Evolutionary conservation across 495 filamentous ascomycete genomes (phyloP).

Genomic region (Letharia lupina): DNA sequence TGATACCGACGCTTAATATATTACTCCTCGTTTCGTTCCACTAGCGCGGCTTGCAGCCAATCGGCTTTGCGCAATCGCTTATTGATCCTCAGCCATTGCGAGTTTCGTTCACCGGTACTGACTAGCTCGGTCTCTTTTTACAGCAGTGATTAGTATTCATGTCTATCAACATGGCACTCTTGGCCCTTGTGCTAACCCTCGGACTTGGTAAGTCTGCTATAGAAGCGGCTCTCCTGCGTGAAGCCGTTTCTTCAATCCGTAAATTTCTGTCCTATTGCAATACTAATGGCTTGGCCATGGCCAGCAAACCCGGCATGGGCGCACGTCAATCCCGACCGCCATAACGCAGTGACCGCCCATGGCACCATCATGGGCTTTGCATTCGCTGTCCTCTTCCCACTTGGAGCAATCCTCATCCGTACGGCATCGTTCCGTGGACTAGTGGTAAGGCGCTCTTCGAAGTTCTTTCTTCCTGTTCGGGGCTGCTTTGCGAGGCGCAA

Average conservation of each 20-base stretch:
- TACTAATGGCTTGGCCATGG: not conserved
- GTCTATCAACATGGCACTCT: not conserved
- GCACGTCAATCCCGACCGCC: not conserved
- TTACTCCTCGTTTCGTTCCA: not conserved
- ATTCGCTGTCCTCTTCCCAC: slow-evolving; percentile 38
- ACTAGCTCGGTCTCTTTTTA: not conserved
- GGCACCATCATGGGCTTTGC: slow-evolving; percentile 35
- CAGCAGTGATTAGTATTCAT: not conserved
- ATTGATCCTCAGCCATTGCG: not conserved
- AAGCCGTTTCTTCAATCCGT: not conserved
- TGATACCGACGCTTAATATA: not conserved
- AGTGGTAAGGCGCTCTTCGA: not conserved
- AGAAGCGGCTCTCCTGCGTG: not conserved
- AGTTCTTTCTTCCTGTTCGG: not conserved
- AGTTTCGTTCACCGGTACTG: not conserved
- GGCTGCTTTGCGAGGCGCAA: not conserved
- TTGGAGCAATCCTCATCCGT: slow-evolving; percentile 37
- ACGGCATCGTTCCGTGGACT: slow-evolving; percentile 32
- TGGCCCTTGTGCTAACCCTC: not conserved
- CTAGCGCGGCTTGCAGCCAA: not conserved
- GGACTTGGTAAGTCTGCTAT: slow-evolving; percentile 4
- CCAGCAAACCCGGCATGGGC: not conserved
- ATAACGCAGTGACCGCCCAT: slow-evolving; percentile 34
- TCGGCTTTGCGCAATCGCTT: not conserved
- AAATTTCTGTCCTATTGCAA: not conserved